Evolutionary conservation across 192 early-diverging fungal species (phyloP).

Genomic region (Dissophora globulifera): DNA sequence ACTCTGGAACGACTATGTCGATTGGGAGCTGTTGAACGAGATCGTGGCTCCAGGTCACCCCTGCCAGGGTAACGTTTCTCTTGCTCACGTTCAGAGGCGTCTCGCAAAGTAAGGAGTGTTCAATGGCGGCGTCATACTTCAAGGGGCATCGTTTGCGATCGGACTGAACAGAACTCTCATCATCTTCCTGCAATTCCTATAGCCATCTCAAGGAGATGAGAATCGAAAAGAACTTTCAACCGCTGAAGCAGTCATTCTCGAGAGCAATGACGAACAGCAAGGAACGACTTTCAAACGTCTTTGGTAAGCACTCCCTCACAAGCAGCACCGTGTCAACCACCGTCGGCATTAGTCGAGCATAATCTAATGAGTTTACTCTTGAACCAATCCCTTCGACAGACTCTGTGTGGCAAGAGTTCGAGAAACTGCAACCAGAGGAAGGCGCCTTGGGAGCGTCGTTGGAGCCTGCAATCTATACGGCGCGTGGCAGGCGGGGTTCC

Average conservation of each 20-base stretch:
- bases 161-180: no score
- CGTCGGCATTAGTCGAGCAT: no score
- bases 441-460: neutral
- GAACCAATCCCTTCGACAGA: slow-evolving; percentile 18
- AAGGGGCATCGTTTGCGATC: no score
- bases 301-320: slow-evolving; percentile 46
- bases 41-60: slow-evolving; percentile 66
- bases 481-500: neutral
- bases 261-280: slow-evolving; percentile 62
- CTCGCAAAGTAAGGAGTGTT: slow-evolving; percentile 68
- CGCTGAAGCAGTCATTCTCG: slow-evolving; percentile 57
- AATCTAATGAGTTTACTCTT: no score
- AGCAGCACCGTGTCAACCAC: no score
- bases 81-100: slow-evolving; percentile 60
- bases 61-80: slow-evolving; percentile 62
- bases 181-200: no score
- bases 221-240: slow-evolving; percentile 59
- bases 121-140: no score
- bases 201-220: slow-evolving; percentile 63
- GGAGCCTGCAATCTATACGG: slow-evolving; percentile 30
- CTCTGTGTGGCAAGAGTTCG: slow-evolving; percentile 50
- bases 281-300: slow-evolving; percentile 53
- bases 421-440: slow-evolving; percentile 49
- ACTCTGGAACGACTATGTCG: slow-evolving; percentile 71
- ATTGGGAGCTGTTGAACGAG: slow-evolving; percentile 66